These are phyloP conservation scores for Debaryomycetaceae sp. DNA, from an alignment of 1,139 yeast genomes.

Conservation along the genomic window DNA sequence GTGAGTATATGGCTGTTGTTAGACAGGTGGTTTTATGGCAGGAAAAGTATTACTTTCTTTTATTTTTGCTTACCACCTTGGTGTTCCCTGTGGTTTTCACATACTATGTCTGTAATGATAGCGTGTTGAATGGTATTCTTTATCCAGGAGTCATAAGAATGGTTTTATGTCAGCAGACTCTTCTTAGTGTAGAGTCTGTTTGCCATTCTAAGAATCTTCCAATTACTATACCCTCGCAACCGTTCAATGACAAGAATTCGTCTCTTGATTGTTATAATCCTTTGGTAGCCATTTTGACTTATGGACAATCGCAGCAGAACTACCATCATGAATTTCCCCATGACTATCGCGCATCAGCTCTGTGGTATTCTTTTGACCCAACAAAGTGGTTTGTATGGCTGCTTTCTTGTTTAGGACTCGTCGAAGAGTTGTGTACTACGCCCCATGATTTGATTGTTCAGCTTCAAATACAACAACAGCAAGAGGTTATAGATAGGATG, in stretches of 20 bases:
- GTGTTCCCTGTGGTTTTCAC: slow-evolving; percentile 48
- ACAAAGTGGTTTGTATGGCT: slow-evolving; percentile 57
- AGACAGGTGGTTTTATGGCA: slow-evolving; percentile 55
- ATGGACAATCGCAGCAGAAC: slow-evolving; percentile 64
- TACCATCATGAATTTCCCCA: slow-evolving; percentile 75
- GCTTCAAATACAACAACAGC: slow-evolving; percentile 61
- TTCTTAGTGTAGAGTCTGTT: slow-evolving; percentile 54
- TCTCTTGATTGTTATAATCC: slow-evolving; percentile 47
- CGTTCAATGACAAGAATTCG: slow-evolving; percentile 62
- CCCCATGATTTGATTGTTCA: slow-evolving; percentile 51
- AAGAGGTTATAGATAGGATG: slow-evolving; percentile 54
- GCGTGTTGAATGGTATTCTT: slow-evolving; percentile 52
- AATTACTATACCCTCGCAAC: slow-evolving; percentile 46
- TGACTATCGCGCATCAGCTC: slow-evolving; percentile 53
- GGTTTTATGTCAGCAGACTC: slow-evolving; percentile 55
- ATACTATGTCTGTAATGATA: slow-evolving; percentile 35
- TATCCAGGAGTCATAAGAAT: slow-evolving; percentile 62
- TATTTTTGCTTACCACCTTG: slow-evolving; percentile 46
- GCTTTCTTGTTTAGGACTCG: slow-evolving; percentile 38
- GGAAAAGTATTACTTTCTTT: slow-evolving; percentile 39
- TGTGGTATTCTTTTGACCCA: slow-evolving; percentile 58
- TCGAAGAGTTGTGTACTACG: slow-evolving; percentile 37
- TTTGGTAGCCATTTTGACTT: slow-evolving; percentile 51
- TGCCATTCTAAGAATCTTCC: slow-evolving; percentile 52
- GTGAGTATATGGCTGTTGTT: slow-evolving; percentile 16